Base-by-base conservation (phyloP, 2,329 filamentous ascomycete genomes). In the Pleomassaria siparia region DNA sequence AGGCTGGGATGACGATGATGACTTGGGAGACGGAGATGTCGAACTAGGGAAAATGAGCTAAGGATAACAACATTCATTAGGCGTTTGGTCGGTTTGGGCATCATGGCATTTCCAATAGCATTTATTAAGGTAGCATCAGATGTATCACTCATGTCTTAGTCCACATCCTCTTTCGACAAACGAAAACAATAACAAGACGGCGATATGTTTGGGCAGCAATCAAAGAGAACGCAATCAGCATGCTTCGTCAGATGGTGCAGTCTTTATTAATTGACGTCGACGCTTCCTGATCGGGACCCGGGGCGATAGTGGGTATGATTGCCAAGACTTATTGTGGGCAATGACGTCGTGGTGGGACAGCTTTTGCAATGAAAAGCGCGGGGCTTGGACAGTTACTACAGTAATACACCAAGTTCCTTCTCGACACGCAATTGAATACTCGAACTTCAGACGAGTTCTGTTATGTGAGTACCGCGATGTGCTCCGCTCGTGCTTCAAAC, bases 41-140 rank as follows among this genome's bases (percentile, higher is more conserved):
- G 88, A 91, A 73, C 79, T 88, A 78, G 87, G 85, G 51, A 90
- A 91, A 74, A 76, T 81, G 71, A 85, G 79, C 55, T 85, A 53
- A 60, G 7, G 40, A 30, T 24, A 15, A 24, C 26, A 24, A 37
- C 44, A 20, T 35, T 33, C 15, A n/a, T 8, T 15, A 32, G 40
- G 40, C 24, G 40, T 42, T 29, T 22, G 5, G 24, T 25, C 2
- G 32, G 33, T 11, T 30, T 21, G 15, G 32, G 32, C 18, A 40
- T 45, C 16, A 40, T 40, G n/a, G 43, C 22, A 24, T 37, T 44
- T 35, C 13, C 20, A 37, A n/a, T n/a, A n/a, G n/a, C n/a, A n/a
- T n/a, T n/a, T n/a, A n/a, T n/a, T n/a, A n/a, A n/a, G n/a, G n/a
- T n/a, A n/a, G n/a, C n/a, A n/a, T n/a, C n/a, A n/a, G n/a, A n/a